Evolutionary conservation across 306 rosid genomes (phyloP), one percentile per base, ranked within the genome.

Genomic region (Cyamopsis tetragonoloba): DNA sequence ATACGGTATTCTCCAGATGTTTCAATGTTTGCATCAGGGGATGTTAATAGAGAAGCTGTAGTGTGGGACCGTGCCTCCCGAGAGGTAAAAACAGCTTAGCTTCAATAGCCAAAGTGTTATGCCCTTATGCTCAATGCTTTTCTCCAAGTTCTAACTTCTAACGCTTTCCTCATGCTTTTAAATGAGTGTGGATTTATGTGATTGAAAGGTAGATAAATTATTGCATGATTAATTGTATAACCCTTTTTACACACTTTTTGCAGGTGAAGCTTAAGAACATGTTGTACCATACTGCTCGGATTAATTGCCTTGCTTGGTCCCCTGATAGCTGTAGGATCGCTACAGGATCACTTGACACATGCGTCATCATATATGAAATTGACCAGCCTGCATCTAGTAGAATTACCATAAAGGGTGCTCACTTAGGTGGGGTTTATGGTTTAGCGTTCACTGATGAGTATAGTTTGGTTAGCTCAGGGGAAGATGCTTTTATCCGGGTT

Each of bases 11-110:
- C 98, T 68, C 96, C 98, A 15, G 92, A 89, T 61, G 78, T 86
- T 67, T 88, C 98, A 48, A 88, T 90, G 98, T 87, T 88, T 86
- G 98, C 96, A 74, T 89, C 98, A 51, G 98, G 91, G 71, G 98
- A 93, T 83, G 82, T 82, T 74, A 93, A 93, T 76, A 86, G 98
- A 73, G 98, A 93, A 85, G 97, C 96, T 64, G 53, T 90, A 37
- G 83, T 93, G 49, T 93, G 98, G 98, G 91, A 89, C 80, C 77
- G 84, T 37, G 79, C 78, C 55, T 69, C 96, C 48, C 74, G 77
- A 47, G 98, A 93, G 84, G 98, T 88, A 81, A 70, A 49, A 53
- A 74, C 48, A 51, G 37, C 69, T 43, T 3, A 34, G 28, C 69
- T 30, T 27, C 1, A 5, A 57, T 41, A 59, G 30, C 53, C 13